Evolutionary conservation across 139 green algal genomes (phyloP), one percentile per base, ranked within the genome.

Genomic region (Trebouxia sp.): DNA sequence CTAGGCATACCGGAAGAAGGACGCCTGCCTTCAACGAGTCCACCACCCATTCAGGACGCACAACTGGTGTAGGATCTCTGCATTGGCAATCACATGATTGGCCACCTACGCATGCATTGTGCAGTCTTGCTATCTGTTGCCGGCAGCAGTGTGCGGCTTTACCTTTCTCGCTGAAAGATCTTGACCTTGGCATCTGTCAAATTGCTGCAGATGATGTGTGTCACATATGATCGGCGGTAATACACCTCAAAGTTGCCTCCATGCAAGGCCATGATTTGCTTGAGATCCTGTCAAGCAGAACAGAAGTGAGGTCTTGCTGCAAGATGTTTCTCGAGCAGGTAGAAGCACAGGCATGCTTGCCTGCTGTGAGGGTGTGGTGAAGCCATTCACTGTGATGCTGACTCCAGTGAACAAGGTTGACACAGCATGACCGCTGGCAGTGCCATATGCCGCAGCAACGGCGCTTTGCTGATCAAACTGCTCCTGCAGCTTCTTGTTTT

Each of bases 161-260:
- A 86, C 81, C 78, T 84, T 55, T 78, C 82, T 3, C 45, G 75
- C 66, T 82, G 41, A 37, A 82, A 83, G 41, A 93, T 85, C 78
- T 93, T 94, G 30, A 98, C 80, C 82, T 98, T 98, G 6, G 90
- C 90, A 79, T 98, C 94, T 0, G 96, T 89, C 38, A 99, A 87
- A 78, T 98, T 94, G 84, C 65, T 87, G 81, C 92, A 97, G 6
- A 99, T 88, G 56, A 98, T 94, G 83, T 99, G 96, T 2, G 96
- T 99, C 9, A 98, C 92, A 0, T 32, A 78, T 55, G 84, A 79
- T 17, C 89, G 82, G 72, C 70, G 82, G n/a, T 85, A 88, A 78
- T 97, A 97, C 76, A 95, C 95, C 67, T 97, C 92, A 82, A 97
- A 98, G 30, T 75, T 48, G 41, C 96, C 96, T 0, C 96, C 96